phyloP scores from a whole-genome alignment of 1,139 yeast species.

The Suzukiozyma palmioleophila region DNA sequence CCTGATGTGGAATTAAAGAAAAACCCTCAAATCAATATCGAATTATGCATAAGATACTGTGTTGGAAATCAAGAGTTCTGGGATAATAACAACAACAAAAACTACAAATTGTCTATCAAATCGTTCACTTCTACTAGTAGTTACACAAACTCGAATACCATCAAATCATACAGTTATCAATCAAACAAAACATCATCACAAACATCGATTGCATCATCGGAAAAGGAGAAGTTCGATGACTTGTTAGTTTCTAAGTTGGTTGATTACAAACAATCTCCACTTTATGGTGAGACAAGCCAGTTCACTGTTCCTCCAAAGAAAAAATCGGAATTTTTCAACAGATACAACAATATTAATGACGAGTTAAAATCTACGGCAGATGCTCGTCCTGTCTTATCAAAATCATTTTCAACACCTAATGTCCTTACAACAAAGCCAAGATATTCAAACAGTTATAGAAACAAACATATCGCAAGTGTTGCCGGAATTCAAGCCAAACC shows the following conservation, averaged over 20 bases:
- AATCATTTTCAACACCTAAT: slow-evolving; percentile 13
- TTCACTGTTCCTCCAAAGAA: slow-evolving; percentile 5
- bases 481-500: background rate
- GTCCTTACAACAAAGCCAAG: slow-evolving; percentile 10
- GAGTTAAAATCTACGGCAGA: slow-evolving; percentile 5
- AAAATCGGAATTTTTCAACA: slow-evolving; percentile 11
- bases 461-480: slow-evolving; percentile 1
- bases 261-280: slow-evolving; percentile 7
- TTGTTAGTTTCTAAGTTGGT: slow-evolving; percentile 8
- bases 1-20: slow-evolving; percentile 1
- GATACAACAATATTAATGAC: slow-evolving; percentile 10
- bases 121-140: slow-evolving; percentile 3
- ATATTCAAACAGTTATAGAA: slow-evolving; percentile 9
- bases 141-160: slow-evolving; percentile 1
- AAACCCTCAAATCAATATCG: slow-evolving; percentile 11
- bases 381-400: slow-evolving; percentile 2
- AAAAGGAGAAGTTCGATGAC: background rate
- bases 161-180: slow-evolving; percentile 2
- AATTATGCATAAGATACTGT: slow-evolving; percentile 24
- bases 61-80: slow-evolving; percentile 23
- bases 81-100: slow-evolving; percentile 31
- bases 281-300: background rate
- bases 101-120: slow-evolving; percentile 24
- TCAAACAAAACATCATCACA: background rate
- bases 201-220: background rate